Evolutionary conservation across 495 filamentous ascomycete genomes (phyloP), one percentile per base, ranked within the genome.

Genomic region (Barbatosphaeria neglecta): DNA sequence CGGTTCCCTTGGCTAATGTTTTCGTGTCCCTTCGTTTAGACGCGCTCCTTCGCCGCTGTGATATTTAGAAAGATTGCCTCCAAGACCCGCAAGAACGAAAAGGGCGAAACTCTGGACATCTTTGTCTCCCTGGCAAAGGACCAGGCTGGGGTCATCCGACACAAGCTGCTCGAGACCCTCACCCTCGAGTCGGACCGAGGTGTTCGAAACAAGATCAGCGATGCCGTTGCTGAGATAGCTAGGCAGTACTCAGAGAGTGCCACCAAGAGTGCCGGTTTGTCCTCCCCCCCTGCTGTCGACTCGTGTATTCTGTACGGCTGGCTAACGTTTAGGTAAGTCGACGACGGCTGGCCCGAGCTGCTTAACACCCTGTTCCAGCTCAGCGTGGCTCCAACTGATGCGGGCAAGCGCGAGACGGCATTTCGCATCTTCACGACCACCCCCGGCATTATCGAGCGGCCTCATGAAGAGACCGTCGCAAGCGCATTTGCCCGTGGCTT

Each of bases 401-500:
- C 83, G 11, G 83, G 80, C 49, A 81, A 90, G 60, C 81, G 93
- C 19, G 92, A 97, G 68, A 84, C 77, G 24, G 86, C 93, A 20
- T 99, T 88, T 66, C 77, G 93, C 37, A 88, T 99, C 47, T 95
- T 99, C 59, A 83, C 87, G 33, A 90, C 88, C 0, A 96, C 93
- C 7, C 93, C 93, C 16, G 87, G 86, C 17, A 89, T 99, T 55
- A 97, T 99, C 54, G 89, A 95, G 63, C 90, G 83, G 64, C 87
- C 94, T 55, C 90, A 99, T 56, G 86, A 94, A 56, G 83, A 87
- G 50, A 78, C 82, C 19, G 88, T 97, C 13, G 65, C 89, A 10
- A 70, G 73, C 28, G 89, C 90, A 2, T 99, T 99, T 59, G 78
- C 82, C 46, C 84, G 81, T 52, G 93, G 90, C 16, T 95, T 99